Evolutionary conservation across 768 basidiomycete species (phyloP), one percentile per base, ranked within the genome.

Genomic region (Russula griseocarnosa): DNA sequence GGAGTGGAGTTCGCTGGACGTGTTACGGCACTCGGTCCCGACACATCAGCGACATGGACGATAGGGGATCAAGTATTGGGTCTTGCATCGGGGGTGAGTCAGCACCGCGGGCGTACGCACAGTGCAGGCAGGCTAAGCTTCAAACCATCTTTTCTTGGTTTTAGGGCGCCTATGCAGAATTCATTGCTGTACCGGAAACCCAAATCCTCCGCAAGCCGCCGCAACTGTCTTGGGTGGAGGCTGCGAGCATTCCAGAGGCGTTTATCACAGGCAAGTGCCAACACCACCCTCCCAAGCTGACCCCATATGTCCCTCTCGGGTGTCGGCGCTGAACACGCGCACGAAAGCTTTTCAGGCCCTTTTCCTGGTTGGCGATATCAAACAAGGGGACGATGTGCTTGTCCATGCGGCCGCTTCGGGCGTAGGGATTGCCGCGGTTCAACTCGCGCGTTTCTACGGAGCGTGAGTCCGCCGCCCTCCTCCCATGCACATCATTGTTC

Each of bases 321-420:
- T 28, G 11, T 14, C 36, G 28, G 5, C 13, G 42, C 55, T 30
- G 55, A 56, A 28, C 44, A 9, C 24, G 44, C 20, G 54, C 61
- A 55, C 46, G 46, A 44, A 67, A 84, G 86, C 86, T 5, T 86
- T 79, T 71, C 86, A 87, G 70, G 86, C 83, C 0, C 73, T 88
- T 22, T 79, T 91, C 53, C 72, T 87, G 40, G 83, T 86, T 65
- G 89, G 86, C 0, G 80, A 88, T 68, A 70, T 95, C 50, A 83
- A 87, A 71, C 71, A 79, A 66, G 84, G 85, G 40, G 87, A 92
- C 53, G 76, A 88, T 70, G 90, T 93, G 11, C 81, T 98, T 18
- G 80, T 98, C 14, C 96, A 98, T 71, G 93, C 94, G 22, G 95
- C 87, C 8, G 93, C 93, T 3, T 92, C 90, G 14, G 93, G 94